Evolutionary conservation across 805 yeast species (phyloP).

Genomic region (Nakazawaea holstii): DNA sequence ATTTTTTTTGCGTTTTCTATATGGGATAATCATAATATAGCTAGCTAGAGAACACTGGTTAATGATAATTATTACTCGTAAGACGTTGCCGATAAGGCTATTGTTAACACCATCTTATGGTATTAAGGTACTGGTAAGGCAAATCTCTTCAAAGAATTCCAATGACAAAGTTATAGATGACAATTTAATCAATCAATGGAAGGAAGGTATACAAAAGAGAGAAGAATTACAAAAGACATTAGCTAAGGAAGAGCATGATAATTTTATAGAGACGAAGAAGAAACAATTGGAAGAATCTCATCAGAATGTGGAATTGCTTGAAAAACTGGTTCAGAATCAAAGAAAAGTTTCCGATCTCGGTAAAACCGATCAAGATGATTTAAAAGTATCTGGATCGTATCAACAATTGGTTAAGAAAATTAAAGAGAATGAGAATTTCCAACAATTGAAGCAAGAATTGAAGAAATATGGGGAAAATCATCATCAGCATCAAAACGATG

Average conservation of each 20-base stretch:
- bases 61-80: background rate
- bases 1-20: no score
- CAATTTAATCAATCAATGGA: constrained; percentile 9
- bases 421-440: constrained; percentile 26
- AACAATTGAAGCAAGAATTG: constrained; percentile 25
- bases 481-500: background rate
- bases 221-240: constrained; percentile 6
- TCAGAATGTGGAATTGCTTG: background rate
- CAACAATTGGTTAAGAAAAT: constrained; percentile 20
- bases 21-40: no score
- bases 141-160: background rate
- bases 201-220: constrained; percentile 10
- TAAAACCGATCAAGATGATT: background rate
- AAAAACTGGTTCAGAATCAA: background rate
- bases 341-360: background rate
- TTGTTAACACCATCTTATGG: no score
- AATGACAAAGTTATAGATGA: constrained; percentile 6
- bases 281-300: constrained; percentile 5
- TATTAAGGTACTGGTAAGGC: background rate
- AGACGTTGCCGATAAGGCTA: background rate
- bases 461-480: constrained; percentile 19
- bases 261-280: constrained; percentile 9
- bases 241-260: constrained; percentile 1
- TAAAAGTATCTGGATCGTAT: constrained; percentile 7
- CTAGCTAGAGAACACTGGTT: no score